Evolutionary conservation across 768 basidiomycete genomes (phyloP).

Genomic region (Suillus brevipes): DNA sequence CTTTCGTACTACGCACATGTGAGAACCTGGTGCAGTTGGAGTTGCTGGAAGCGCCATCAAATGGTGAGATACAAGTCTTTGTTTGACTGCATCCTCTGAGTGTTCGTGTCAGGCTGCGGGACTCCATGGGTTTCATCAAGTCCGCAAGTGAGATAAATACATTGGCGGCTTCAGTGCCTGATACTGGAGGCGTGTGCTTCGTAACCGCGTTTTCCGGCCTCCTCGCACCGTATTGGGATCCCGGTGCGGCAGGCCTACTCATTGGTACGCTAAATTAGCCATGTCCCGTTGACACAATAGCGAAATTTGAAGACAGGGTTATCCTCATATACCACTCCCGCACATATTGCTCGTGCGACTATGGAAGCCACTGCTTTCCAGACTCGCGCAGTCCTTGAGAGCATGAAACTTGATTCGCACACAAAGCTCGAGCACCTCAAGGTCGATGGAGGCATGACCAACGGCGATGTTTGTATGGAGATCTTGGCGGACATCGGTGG

Average conservation of each 20-base stretch:
- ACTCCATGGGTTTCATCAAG: conserved; percentile 82
- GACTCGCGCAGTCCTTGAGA: conserved; percentile 91
- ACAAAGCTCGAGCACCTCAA: conserved; percentile 80
- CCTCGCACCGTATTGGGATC: conserved; percentile 97
- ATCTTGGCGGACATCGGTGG: conserved; percentile 89
- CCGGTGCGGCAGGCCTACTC: conserved; percentile 81
- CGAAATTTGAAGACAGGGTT: conserved; percentile 46
- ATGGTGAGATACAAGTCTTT: conserved; percentile 49
- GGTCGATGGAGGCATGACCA: conserved; percentile 99
- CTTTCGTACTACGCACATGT: neutral
- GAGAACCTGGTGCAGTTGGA: conserved; percentile 53
- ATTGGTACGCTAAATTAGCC: conserved; percentile 52
- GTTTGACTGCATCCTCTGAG: neutral
- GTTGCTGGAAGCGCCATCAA: conserved; percentile 96
- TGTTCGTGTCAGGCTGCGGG: conserved; percentile 64
- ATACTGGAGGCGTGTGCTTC: conserved; percentile 91
- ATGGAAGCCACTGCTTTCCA: conserved; percentile 97
- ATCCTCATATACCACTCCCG: conserved; percentile 85
- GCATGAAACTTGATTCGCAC: conserved; percentile 90
- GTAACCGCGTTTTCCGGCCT: conserved; percentile 96
- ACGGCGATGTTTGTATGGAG: conserved; percentile 86
- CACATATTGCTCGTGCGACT: conserved; percentile 92
- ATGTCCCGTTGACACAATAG: neutral
- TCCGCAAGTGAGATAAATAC: conserved; percentile 82
- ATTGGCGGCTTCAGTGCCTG: conserved; percentile 72